Base-by-base conservation (phyloP, 2,329 filamentous ascomycete species). In the Fusarium sterilihyphosum region DNA sequence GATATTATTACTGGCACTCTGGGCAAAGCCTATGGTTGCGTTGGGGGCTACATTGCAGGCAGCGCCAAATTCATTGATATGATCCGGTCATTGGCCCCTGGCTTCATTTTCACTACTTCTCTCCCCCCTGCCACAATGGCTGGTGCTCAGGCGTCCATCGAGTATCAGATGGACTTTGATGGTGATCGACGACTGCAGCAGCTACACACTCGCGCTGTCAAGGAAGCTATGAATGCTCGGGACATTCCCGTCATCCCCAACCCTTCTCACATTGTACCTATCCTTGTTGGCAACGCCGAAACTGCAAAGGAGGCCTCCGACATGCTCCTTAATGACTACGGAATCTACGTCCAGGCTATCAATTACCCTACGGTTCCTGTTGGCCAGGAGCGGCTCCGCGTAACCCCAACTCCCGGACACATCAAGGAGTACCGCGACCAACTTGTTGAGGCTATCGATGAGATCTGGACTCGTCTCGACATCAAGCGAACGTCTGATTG, bases 81-180 rank as follows among this genome's bases (percentile, higher is more conserved):
- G 71, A 93, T 99, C 78, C 94, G 96, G 60, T 98, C 96, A 14
- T 91, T 98, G 46, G 96, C 96, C 4, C 95, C 96, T 8, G 96
- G 96, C 35, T 99, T 99, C 86, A 99, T 99, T 83, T 99, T 99
- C 86, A 99, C 96, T 53, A 99, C 96, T 10, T 97, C 95, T 16
- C 91, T 99, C 18, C 96, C 96, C 8, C 96, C 96, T 0, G 95
- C 96, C 20, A 97, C 95, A 72, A 99, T 99, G 96, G 95, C 96
- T 26, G 96, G 96, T 62, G 96, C 96, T 29, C 91, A 92, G 82
- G 88, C 94, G 2, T 95, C 96, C 41, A 98, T 99, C 79, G 94
- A 98, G 81, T 98, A 98, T 82, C 96, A 98, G 83, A 92, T 94
- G 86, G 87, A 87, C 58, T 92, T 97, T 82, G 90, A 92, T 78